Base-by-base conservation (phyloP, 163 green algal genomes). In the Prototheca cutis region DNA sequence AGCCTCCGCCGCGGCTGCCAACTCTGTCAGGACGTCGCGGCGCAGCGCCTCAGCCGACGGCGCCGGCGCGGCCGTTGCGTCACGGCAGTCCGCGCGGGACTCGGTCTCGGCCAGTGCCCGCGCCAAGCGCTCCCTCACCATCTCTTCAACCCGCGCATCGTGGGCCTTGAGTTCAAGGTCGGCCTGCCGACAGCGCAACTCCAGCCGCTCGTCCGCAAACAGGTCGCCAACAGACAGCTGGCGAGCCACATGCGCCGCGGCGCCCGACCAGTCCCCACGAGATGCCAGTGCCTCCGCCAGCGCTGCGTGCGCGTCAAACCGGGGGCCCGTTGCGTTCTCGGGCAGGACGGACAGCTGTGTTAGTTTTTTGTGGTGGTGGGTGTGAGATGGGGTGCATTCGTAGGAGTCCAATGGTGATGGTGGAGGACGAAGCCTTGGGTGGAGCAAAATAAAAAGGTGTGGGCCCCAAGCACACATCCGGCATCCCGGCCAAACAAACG, bases 161-260 rank as follows among this genome's bases (percentile, higher is more conserved):
- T 58, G 13, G 5, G 45, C 51, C 40, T 27, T 31, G 15, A 71
- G 34, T 53, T 62, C 39, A 15, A 78, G 65, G 53, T 89, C 79
- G 21, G 80, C 84, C 48, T 86, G 61, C 5, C 52, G 58, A 60
- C 72, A 78, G 53, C 81, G 66, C 52, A 74, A 49, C 18, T 84
- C 61, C 48, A 82, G 49, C 10, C 68, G 59, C 34, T 76, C 60
- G 33, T 68, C 34, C 15, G 39, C 40, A 42, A 53, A 53, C 25
- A 61, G 42, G 5, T 32, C 33, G 4, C 56, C 33, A 6, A 39
- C 32, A 1, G 36, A 27, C 19, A 68, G 53, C 55, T 61, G 36
- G 40, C 57, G 48, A 27, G 49, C 33, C 49, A 58, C 53, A 29
- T 61, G 57, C 10, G 28, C n/a, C 27, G 58, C 66, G 2, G 73